A percentile compares a stretch with the other conserved stretches of the same genome.
Evolutionary conservation across 345 rosid species (phyloP).

Genomic region (Euclidium syriacum): DNA sequence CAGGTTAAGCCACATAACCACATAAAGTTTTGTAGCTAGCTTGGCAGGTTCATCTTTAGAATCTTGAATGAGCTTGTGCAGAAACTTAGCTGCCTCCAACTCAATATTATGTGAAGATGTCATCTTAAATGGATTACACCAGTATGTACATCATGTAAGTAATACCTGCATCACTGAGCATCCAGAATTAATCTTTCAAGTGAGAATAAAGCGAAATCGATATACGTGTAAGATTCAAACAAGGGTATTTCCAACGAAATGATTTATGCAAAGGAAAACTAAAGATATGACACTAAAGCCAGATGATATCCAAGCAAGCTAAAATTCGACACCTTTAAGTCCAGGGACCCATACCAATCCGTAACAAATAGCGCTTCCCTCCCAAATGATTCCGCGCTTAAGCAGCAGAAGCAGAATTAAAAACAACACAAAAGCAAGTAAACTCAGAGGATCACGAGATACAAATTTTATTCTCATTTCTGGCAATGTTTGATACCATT

Average conservation of each 20-base stretch:
- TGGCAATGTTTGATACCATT: neutral
- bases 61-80: conserved; percentile 96
- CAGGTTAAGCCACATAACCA: conserved; percentile 43
- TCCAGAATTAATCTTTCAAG: neutral
- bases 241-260: neutral
- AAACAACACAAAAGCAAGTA: neutral
- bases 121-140: conserved; percentile 35
- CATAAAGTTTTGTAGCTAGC: conserved; percentile 90
- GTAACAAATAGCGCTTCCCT: neutral
- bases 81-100: conserved; percentile 97
- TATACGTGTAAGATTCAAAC: neutral
- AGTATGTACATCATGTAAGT: conserved; percentile 12
- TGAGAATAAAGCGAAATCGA: neutral
- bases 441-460: neutral
- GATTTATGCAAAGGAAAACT: neutral
- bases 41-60: conserved; percentile 94
- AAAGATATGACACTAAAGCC: neutral
- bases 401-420: neutral
- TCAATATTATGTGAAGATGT: conserved; percentile 80
- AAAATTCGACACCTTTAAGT: too few species aligned
- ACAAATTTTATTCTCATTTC: neutral
- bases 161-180: conserved; percentile 22
- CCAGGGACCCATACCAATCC: neutral
- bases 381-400: neutral
- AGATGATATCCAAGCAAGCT: too few species aligned